Conservation (phyloP, 2,329 filamentous ascomycete genomes). For the Ramichloridium luteum region DNA sequence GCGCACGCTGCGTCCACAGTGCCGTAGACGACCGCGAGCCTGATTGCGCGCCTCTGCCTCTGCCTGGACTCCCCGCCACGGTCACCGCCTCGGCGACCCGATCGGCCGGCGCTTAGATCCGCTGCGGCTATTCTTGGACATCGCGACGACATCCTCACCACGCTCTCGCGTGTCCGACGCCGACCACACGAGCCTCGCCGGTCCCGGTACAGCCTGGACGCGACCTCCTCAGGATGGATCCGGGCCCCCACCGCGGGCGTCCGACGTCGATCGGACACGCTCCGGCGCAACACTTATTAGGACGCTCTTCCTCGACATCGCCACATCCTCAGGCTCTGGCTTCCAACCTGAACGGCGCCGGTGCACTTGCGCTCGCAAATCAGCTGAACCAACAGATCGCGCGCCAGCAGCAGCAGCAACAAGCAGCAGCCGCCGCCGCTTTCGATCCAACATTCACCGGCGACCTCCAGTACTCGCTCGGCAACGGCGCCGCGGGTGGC, state of each 20-base stretch:
- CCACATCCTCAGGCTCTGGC: slow-evolving; percentile 16
- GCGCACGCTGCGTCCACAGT: too few species aligned
- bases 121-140: too few species aligned
- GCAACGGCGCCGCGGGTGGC: slow-evolving; percentile 21
- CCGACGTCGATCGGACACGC: slow-evolving; percentile 18
- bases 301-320: slow-evolving; percentile 19
- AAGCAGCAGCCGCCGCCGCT: slow-evolving; percentile 10
- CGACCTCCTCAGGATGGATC: too few species aligned
- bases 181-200: too few species aligned
- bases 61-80: too few species aligned
- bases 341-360: slow-evolving; percentile 11
- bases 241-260: slow-evolving; percentile 14
- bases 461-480: slow-evolving; percentile 34
- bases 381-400: slow-evolving; percentile 11
- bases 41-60: too few species aligned
- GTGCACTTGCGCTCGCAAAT: slow-evolving; percentile 8
- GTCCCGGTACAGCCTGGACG: too few species aligned
- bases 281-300: slow-evolving; percentile 21
- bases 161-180: too few species aligned
- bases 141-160: too few species aligned
- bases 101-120: too few species aligned
- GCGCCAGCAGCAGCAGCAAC: slow-evolving; percentile 8
- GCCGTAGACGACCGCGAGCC: too few species aligned
- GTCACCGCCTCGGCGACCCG: too few species aligned
- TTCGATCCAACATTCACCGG: slow-evolving; percentile 29